Evolutionary conservation across 1,284 basidiomycete genomes (phyloP), one percentile per base, ranked within the genome.

Genomic region (Stereum hirsutum): DNA sequence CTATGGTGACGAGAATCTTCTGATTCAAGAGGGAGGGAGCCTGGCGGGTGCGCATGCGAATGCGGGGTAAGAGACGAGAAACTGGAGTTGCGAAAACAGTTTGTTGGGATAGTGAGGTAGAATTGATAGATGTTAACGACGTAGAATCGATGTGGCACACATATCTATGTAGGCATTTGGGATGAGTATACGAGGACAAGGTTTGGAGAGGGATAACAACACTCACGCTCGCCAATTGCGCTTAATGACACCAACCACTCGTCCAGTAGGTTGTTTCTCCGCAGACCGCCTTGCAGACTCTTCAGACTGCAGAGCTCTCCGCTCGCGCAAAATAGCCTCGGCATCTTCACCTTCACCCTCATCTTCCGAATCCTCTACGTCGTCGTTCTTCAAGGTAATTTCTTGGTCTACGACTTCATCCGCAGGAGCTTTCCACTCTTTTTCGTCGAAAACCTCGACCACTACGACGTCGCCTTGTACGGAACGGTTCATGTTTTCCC

Each of bases 1-100:
- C 96, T 55, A 99, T 91, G 1, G 90, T 86, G 33, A 99, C 89
- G 15, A 99, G 76, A 50, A 99, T 95, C 64, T 99, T 99, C 61
- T 99, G 94, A 23, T 84, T 82, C 15, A 97, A 63, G 8, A 99
- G 77, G 1, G 78, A 64, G 1, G 91, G 86, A 0, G 93, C 94
- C 67, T 99, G 96, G 4, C 96, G 83, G 0, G 95, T 99, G 25
- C 93, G 82, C 38, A 99, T 72, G 20, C 94, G 83, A 54, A 99
- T 98, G 28, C 94, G 88, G 0, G 96, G 96, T 20, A 99, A 78
- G 15, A 89, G 75, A 12, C 91, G 80, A 14, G 93, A 94, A 35
- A 97, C 84, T 0, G 96, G 96, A 0, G 90, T 92, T 0, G 93
- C 95, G 59, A 99, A 95, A 15, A 99, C 87, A 0, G 91, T 89